Percentiles rank a stretch among this genome's conserved stretches.
Conservation (phyloP, 306 rosid genomes). For the Cicer bijugum region DNA sequence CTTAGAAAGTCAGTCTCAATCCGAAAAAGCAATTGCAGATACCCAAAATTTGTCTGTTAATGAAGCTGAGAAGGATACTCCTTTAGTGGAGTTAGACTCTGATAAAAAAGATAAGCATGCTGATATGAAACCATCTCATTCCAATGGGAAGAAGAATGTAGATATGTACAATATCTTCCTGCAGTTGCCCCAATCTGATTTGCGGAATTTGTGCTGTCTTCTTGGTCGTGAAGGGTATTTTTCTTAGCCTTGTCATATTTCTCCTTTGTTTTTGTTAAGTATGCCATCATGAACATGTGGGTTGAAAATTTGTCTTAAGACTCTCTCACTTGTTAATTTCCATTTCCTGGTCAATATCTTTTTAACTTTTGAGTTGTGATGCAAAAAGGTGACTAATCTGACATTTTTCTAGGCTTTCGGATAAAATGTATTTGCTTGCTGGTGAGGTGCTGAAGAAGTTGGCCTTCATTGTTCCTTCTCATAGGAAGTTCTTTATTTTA, state of each 20-base stretch:
- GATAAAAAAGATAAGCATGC: constrained; percentile 59
- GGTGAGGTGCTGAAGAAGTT: constrained; percentile 90
- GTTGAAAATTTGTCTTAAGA: not conserved
- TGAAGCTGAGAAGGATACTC: constrained; percentile 67
- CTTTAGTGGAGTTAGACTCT: constrained; percentile 64
- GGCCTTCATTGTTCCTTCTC: constrained; percentile 75
- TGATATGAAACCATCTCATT: constrained; percentile 57
- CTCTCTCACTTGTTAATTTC: constrained; percentile 3
- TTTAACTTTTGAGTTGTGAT: constrained; percentile 37
- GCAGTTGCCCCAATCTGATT: constrained; percentile 80
- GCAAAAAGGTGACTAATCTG: constrained; percentile 47
- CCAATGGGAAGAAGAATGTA: constrained; percentile 61
- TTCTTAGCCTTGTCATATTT: constrained; percentile 35
- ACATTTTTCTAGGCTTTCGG: constrained; percentile 78
- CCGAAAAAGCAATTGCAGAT: constrained; percentile 58
- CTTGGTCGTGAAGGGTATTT: constrained; percentile 95
- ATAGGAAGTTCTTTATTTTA: constrained; percentile 71
- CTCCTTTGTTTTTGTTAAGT: constrained; percentile 34
- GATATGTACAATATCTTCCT: constrained; percentile 63
- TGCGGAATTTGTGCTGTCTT: constrained; percentile 80
- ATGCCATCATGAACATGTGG: constrained; percentile 12
- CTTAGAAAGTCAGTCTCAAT: constrained; percentile 67
- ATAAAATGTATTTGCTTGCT: constrained; percentile 84
- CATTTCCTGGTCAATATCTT: constrained; percentile 3
- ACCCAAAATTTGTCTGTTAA: constrained; percentile 51